A percentile compares a stretch with the other conserved stretches of the same genome.
Evolutionary conservation across 441 rosid species (phyloP).

Genomic region (Erodium trifolium): DNA sequence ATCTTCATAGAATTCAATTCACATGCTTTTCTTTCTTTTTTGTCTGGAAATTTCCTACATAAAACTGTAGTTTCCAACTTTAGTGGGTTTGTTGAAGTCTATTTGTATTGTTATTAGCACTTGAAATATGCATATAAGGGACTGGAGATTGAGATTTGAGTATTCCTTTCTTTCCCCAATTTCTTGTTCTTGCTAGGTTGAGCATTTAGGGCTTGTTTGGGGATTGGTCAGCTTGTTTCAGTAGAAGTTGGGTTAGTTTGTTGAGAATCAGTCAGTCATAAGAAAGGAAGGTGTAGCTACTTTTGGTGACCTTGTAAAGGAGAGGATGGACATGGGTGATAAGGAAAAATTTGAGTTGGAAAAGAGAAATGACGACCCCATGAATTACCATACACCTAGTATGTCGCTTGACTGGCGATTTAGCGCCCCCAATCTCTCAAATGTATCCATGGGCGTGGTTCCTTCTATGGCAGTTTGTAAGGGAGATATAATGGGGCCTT

Average conservation of each 20-base stretch:
- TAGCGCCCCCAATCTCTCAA: conserved; percentile 38
- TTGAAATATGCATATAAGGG: conserved; percentile 9
- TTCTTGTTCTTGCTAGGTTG: conserved; percentile 15
- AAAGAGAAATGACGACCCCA: conserved; percentile 40
- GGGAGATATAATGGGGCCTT: conserved; percentile 28
- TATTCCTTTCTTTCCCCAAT: conserved; percentile 13
- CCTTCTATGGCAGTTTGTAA: conserved; percentile 31
- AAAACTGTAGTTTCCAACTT: conserved; percentile 14
- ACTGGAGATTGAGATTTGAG: conserved; percentile 18
- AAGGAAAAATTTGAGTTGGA: conserved; percentile 54
- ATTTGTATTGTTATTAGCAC: not conserved
- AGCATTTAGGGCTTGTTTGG: conserved; percentile 17
- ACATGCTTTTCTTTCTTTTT: not conserved
- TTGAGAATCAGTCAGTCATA: conserved; percentile 16
- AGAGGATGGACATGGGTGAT: conserved; percentile 58
- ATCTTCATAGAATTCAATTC: conserved; percentile 6
- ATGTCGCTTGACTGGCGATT: conserved; percentile 57
- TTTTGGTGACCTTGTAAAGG: conserved; percentile 20
- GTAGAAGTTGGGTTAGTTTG: conserved; percentile 11
- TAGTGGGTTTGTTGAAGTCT: conserved; percentile 19
- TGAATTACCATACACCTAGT: conserved; percentile 37
- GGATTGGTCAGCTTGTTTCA: conserved; percentile 19
- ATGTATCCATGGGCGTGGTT: conserved; percentile 42
- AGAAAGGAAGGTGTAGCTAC: conserved; percentile 15
- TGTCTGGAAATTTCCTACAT: conserved; percentile 9